Evolutionary conservation across 2,329 filamentous ascomycete genomes (phyloP).

Genomic region (Aspergillus flavus): DNA sequence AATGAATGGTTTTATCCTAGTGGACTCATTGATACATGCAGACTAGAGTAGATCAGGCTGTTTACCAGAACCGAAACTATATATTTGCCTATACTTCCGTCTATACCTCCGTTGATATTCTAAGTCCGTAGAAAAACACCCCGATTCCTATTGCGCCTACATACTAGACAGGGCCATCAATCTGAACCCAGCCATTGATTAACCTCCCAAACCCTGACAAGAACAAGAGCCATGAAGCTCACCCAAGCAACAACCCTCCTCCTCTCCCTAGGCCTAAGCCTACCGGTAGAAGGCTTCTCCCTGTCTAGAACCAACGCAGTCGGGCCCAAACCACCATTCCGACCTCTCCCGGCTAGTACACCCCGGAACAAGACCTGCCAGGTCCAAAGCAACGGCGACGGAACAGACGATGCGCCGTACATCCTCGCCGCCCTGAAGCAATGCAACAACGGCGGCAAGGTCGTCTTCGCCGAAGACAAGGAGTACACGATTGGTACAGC

Average conservation of each 20-base stretch:
- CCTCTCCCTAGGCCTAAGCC: constrained; percentile 24
- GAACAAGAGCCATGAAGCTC: constrained; percentile 27
- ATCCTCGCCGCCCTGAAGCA: constrained; percentile 59
- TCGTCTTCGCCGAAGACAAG: constrained; percentile 58
- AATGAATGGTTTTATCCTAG: neutral
- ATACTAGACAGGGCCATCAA: neutral
- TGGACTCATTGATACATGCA: neutral
- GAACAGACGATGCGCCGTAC: constrained; percentile 52
- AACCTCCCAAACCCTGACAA: neutral
- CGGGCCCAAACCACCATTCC: constrained; percentile 33
- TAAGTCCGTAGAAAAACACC: neutral
- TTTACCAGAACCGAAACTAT: neutral
- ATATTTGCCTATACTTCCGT: neutral
- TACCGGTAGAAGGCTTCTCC: constrained; percentile 21
- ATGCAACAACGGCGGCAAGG: constrained; percentile 66
- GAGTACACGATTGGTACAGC: constrained; percentile 66
- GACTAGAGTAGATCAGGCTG: neutral
- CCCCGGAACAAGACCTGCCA: constrained; percentile 32
- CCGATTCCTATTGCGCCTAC: neutral
- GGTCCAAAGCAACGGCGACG: constrained; percentile 31
- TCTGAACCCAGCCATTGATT: neutral
- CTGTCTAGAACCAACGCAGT: constrained; percentile 28
- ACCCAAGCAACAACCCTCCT: constrained; percentile 27
- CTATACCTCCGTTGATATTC: neutral
- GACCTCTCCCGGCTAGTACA: constrained; percentile 30